Evolutionary conservation across 73 alveolate genomes (phyloP).

Genomic region (Symbiodinium pilosum): DNA sequence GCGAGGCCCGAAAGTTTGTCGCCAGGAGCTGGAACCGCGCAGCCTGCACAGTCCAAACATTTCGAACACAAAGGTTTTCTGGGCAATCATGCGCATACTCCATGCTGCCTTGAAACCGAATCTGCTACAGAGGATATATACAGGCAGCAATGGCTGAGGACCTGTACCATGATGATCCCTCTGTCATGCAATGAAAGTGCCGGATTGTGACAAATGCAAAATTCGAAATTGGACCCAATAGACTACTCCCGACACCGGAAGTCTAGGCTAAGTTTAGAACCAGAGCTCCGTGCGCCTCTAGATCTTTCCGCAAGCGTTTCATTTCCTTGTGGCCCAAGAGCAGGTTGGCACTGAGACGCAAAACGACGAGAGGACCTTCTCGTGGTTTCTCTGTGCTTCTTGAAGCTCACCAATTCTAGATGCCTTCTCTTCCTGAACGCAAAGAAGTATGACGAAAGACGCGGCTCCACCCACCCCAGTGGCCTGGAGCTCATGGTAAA

Average conservation of each 20-base stretch:
- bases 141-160: no score
- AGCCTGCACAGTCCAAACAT: no score
- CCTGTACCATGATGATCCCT: no score
- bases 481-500: conserved; percentile 7
- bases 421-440: background rate
- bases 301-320: background rate
- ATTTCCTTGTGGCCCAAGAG: background rate
- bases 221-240: background rate
- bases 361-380: background rate
- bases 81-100: no score
- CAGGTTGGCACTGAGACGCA: background rate
- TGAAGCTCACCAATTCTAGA: background rate
- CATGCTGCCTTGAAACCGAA: background rate
- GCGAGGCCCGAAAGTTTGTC: background rate
- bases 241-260: background rate
- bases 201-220: no score
- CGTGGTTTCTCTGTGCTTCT: background rate
- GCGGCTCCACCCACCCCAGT: background rate
- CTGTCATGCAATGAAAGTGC: no score
- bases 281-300: background rate
- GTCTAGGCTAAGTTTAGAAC: background rate
- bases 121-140: background rate
- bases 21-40: conserved; percentile 5
- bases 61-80: no score
- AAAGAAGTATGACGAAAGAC: no score